Conservation (phyloP, 202 grass and related monocot species). For the Schoenoplectus triqueter region DNA sequence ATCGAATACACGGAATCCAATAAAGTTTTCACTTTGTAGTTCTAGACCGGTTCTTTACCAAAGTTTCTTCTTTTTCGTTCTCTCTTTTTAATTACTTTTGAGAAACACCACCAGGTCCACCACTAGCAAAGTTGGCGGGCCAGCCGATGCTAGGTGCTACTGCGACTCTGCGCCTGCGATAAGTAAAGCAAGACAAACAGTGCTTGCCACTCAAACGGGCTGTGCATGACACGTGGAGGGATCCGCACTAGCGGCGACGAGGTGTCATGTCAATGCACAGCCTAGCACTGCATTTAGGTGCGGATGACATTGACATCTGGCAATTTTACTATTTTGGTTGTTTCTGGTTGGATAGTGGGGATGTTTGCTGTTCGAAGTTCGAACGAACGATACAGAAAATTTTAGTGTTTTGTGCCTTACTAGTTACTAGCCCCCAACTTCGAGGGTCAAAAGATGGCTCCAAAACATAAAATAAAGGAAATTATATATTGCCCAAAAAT, state of each 20-base stretch:
- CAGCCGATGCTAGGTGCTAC: not conserved
- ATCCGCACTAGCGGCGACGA: not conserved
- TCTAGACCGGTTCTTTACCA: not conserved
- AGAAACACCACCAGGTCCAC: too few relatives aligned
- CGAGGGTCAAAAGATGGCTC: not conserved
- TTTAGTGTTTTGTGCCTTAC: not conserved
- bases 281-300: too few relatives aligned
- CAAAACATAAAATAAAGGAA: not conserved
- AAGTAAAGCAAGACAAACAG: slow-evolving; percentile 17
- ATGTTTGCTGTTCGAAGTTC: not conserved
- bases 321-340: not conserved
- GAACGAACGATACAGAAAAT: not conserved
- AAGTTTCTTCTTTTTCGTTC: not conserved
- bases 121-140: not conserved
- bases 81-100: too few relatives aligned
- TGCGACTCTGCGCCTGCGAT: not conserved
- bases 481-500: not conserved
- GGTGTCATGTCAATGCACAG: not conserved
- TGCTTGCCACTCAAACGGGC: not conserved
- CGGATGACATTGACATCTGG: too few relatives aligned
- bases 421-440: not conserved
- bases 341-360: not conserved
- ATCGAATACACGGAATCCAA: too few relatives aligned
- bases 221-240: slow-evolving; percentile 14
- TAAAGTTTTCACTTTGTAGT: too few relatives aligned